A percentile compares a stretch with the other conserved stretches of the same genome.
phyloP scores from a whole-genome alignment of 768 basidiomycete genomes.

The Amanita subjunquillea region DNA sequence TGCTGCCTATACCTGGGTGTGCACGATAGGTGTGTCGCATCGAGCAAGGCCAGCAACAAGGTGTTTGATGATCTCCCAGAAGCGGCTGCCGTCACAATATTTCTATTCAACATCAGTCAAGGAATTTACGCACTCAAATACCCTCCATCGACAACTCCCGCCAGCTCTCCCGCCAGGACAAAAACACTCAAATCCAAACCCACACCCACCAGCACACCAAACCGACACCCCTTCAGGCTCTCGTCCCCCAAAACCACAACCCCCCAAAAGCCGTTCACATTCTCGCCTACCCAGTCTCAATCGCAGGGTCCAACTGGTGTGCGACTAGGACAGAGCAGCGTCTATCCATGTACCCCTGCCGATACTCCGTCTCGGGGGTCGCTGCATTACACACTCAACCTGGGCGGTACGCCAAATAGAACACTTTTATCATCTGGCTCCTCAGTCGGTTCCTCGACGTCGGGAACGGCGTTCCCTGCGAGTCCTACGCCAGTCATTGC shows the following conservation, averaged over 20 bases:
- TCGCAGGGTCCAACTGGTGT: background rate
- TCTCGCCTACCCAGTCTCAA: constrained; percentile 22
- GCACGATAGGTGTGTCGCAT: constrained; percentile 23
- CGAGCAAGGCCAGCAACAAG: no score
- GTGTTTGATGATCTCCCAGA: constrained; percentile 16
- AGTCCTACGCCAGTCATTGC: constrained; percentile 33
- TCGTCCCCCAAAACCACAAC: constrained; percentile 22
- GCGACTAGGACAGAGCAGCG: background rate
- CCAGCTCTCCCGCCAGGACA: constrained; percentile 21
- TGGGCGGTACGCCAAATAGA: background rate
- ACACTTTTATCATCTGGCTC: constrained; percentile 20
- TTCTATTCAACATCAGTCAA: constrained; percentile 31
- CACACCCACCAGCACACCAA: constrained; percentile 2
- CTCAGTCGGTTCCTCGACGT: constrained; percentile 22
- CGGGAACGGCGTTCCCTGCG: constrained; percentile 20
- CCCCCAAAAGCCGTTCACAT: constrained; percentile 32
- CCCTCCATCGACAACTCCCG: constrained; percentile 24
- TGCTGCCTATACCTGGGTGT: constrained; percentile 27
- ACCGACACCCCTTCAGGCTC: constrained; percentile 14
- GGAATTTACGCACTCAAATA: constrained; percentile 31
- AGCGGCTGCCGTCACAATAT: constrained; percentile 19
- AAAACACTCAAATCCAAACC: constrained; percentile 10
- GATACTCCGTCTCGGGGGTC: constrained; percentile 27
- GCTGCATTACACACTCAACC: constrained; percentile 17
- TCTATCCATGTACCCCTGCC: constrained; percentile 27